Evolutionary conservation across 345 rosid species (phyloP).

Genomic region (Physaria fendleri): DNA sequence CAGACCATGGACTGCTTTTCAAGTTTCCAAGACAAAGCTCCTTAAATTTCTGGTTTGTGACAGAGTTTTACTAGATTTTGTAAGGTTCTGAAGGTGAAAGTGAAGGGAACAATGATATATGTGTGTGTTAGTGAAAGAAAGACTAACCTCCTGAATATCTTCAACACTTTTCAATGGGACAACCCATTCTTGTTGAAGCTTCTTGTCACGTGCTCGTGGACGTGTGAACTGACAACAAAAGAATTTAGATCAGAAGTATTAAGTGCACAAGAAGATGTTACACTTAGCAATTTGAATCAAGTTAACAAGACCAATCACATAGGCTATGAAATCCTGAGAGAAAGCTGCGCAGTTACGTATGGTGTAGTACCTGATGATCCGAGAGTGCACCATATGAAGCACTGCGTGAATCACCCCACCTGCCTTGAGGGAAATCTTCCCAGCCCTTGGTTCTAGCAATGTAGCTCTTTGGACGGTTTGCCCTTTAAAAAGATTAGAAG

Average conservation of each 20-base stretch:
- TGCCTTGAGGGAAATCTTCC: slow-evolving; percentile 85
- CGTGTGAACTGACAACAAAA: slow-evolving; percentile 25
- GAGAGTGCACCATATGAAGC: slow-evolving; percentile 83
- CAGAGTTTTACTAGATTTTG: neutral
- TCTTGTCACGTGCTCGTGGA: slow-evolving; percentile 85
- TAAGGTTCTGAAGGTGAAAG: neutral
- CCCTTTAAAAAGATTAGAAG: slow-evolving; percentile 50
- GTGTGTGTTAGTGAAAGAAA: neutral
- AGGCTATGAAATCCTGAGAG: neutral
- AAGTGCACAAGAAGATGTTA: neutral
- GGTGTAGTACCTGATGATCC: slow-evolving; percentile 69
- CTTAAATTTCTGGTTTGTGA: slow-evolving; percentile 53
- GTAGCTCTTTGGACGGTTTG: slow-evolving; percentile 99
- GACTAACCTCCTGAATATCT: slow-evolving; percentile 70
- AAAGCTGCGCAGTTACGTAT: neutral
- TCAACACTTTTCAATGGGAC: slow-evolving; percentile 56
- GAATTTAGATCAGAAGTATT: neutral
- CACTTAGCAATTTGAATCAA: neutral
- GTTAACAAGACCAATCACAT: neutral
- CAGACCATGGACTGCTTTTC: slow-evolving; percentile 94
- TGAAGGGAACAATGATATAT: neutral
- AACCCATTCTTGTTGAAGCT: slow-evolving; percentile 85
- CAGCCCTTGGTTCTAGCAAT: slow-evolving; percentile 79
- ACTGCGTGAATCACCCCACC: slow-evolving; percentile 89
- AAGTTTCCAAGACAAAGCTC: slow-evolving; percentile 72